Base-by-base conservation (phyloP, 352 stramenopile species). In the Phytophthora rubi region DNA sequence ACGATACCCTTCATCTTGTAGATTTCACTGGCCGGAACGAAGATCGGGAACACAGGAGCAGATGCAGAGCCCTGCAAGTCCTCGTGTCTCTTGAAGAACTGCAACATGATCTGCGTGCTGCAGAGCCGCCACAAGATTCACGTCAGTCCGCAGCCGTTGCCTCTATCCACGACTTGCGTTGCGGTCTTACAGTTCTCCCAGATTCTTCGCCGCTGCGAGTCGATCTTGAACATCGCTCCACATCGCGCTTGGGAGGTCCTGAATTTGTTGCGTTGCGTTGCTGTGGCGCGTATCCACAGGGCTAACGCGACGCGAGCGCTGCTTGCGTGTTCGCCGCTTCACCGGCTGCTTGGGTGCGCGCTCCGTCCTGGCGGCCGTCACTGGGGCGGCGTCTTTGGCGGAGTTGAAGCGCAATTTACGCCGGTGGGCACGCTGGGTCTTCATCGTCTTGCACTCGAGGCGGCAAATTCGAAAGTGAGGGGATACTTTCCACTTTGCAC, bases 1-100 rank as follows among this genome's bases (percentile, higher is more conserved):
- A 73, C 9, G 21, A 55, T 75, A 90, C 84, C 77, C 32, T 92
- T 75, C 77, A 92, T 89, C 58, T 59, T 79, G 72, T 92, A 91
- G 45, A 91, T 80, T 32, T 90, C 86, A 45, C 71, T 88, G 7
- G 83, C 73, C 7, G 81, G 75, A 7, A 93, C 68, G 4, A 82
- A 57, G 28, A 91, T 80, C 0, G 83, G 84, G 35, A 85, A 88
- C 13, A 62, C 54, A 3, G 65, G 57, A 5, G 8, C 44, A 0
- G 55, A 33, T n/a, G 32, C 53, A 18, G 62, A 60, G 44, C 52
- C 54, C 37, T 85, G 77, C 6, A 80, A 49, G 4, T 59, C 45
- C 54, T 90, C 83, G 18, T 93, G 75, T 68, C 89, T 81, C 12
- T 84, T 77, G 61, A 93, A 89, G 32, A 93, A 89, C n/a, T 76